Evolutionary conservation across 345 rosid species (phyloP).

Genomic region (Gossypium thurberi): DNA sequence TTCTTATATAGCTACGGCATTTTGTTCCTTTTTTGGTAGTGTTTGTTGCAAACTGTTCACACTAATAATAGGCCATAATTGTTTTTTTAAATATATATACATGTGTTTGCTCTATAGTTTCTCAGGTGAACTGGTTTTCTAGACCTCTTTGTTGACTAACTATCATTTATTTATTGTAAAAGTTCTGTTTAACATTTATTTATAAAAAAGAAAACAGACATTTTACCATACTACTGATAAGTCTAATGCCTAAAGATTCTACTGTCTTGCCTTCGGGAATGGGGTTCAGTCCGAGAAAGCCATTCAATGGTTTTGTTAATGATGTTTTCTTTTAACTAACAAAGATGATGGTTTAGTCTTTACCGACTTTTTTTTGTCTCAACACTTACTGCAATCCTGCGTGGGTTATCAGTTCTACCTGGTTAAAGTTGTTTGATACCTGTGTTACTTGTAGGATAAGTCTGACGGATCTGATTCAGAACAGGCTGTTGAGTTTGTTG

Average conservation of each 20-base stretch:
- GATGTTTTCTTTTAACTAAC: neutral
- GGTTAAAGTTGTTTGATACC: neutral
- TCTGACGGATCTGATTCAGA: conserved; percentile 29
- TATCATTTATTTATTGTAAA: neutral
- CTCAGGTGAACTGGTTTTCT: neutral
- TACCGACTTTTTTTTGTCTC: neutral
- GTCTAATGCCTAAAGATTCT: neutral
- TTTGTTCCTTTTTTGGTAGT: neutral
- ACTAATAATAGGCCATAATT: neutral
- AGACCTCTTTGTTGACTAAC: neutral
- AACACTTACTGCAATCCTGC: neutral
- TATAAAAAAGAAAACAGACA: neutral
- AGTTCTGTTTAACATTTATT: neutral
- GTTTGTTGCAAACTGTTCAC: neutral
- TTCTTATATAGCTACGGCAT: neutral
- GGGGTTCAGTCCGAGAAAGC: neutral
- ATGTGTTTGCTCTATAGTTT: neutral
- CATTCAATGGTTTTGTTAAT: neutral
- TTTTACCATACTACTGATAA: neutral
- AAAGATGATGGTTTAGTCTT: neutral
- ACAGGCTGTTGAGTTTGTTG: conserved; percentile 40
- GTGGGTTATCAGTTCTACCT: neutral
- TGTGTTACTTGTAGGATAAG: conserved; percentile 26
- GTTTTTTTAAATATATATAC: neutral
- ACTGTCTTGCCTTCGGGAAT: neutral